Percentiles rank a stretch among this genome's conserved stretches.
Evolutionary conservation across 345 rosid species (phyloP).

Genomic region (Citrus sp.): DNA sequence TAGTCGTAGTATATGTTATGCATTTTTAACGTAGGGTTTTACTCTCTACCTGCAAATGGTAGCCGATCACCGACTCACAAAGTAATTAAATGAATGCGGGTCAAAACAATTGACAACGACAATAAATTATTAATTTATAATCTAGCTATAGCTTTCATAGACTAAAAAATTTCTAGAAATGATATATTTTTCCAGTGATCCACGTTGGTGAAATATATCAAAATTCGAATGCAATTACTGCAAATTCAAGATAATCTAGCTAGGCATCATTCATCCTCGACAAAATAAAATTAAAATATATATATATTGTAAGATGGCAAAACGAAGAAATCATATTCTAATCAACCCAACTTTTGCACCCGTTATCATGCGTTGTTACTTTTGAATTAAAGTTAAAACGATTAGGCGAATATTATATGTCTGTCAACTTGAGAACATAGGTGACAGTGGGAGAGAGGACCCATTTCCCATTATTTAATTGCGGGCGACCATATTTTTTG

Average conservation of each 20-base stretch:
- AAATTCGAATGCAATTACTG: too few relatives aligned
- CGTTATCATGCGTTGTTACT: background rate
- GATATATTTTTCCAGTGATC: too few relatives aligned
- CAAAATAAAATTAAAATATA: too few relatives aligned
- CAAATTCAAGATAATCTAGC: too few relatives aligned
- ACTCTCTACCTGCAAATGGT: background rate
- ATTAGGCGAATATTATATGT: background rate
- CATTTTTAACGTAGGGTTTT: background rate
- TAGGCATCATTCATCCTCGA: background rate
- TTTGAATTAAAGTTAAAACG: background rate
- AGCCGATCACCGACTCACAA: too few relatives aligned
- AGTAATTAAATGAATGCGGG: background rate
- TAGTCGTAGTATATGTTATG: background rate
- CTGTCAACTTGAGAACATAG: background rate
- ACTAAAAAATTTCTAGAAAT: too few relatives aligned
- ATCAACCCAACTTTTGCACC: background rate
- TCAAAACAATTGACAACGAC: background rate
- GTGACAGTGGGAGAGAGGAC: constrained; percentile 14
- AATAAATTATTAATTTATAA: too few relatives aligned
- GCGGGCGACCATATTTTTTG: constrained; percentile 3
- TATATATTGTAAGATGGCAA: too few relatives aligned
- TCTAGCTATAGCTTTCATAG: too few relatives aligned
- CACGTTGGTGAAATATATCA: too few relatives aligned
- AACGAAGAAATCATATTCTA: background rate
- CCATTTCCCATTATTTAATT: constrained; percentile 22